Percentiles rank a stretch among this genome's conserved stretches.
Conservation (phyloP, 306 rosid genomes). For the Gleditsia sinensis region DNA sequence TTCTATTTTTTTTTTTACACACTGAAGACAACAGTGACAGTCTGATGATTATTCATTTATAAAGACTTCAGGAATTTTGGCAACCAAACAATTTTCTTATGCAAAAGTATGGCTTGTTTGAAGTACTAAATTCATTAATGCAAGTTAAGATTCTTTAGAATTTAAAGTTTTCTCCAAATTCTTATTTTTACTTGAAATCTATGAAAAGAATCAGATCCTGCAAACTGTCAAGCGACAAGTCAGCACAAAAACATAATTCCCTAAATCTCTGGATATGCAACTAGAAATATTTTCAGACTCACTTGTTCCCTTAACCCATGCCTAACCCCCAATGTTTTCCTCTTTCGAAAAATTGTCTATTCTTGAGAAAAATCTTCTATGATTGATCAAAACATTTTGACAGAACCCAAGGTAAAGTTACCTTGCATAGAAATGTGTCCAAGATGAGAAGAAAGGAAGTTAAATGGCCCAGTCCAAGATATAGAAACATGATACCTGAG, state of each 20-base stretch:
- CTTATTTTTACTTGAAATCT: background rate
- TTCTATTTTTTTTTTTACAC: background rate
- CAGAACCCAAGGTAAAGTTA: slow-evolving; percentile 15
- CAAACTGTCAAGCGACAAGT: background rate
- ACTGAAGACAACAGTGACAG: background rate
- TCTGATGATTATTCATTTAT: background rate
- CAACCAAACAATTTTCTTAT: background rate
- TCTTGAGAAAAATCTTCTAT: slow-evolving; percentile 8
- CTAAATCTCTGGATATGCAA: slow-evolving; percentile 5
- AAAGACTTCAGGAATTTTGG: background rate
- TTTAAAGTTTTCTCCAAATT: background rate
- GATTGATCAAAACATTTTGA: slow-evolving; percentile 2
- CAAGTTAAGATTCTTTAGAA: no score
- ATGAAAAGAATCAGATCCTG: background rate
- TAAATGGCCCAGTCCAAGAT: background rate
- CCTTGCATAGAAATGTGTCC: slow-evolving; percentile 6
- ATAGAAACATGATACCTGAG: slow-evolving; percentile 66
- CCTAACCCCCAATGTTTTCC: background rate
- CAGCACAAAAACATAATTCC: background rate
- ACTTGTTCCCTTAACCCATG: slow-evolving; percentile 3
- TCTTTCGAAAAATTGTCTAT: background rate
- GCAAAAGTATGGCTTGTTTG: background rate
- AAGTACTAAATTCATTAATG: background rate
- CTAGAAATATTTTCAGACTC: background rate
- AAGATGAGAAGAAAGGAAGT: background rate